Base-by-base conservation (phyloP, 1,139 yeast genomes). In the Lodderomyces jiufengensis region DNA sequence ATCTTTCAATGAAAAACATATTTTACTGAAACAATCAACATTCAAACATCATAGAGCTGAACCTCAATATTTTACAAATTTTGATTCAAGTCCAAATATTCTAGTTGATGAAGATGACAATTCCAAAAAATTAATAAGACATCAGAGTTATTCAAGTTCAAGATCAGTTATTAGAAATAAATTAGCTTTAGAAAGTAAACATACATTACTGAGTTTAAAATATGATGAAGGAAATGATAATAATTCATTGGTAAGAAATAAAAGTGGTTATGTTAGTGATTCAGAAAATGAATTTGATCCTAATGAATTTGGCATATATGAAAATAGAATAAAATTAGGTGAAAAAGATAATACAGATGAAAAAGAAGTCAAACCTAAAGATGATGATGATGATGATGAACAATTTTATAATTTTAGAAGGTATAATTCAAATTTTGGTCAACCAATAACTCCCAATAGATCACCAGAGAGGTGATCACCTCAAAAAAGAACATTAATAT, bases 221-320 rank as follows among this genome's bases (percentile, higher is more conserved):
- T 33, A 37, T 27, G 36, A 35, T n/a, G 31, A 24, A 6, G 31
- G 31, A 4, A 30, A 32, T 27, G 35, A 29, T 27, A 28, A 29
- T 10, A 26, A 30, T 22, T 41, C 45, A 5, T 38, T 45, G 10
- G 29, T 34, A 12, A 41, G 50, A 31, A 39, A 44, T 34, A 38
- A 32, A 12, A 49, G 54, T 40, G 55, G 54, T 10, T 49, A 51
- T 34, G 36, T 43, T 3, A 43, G 50, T 11, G 55, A 51, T 37
- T 43, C 47, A 18, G 55, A 51, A 29, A 36, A 43, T 21, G 52
- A 46, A 25, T 18, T 24, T 14, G 39, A 38, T 22, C 25, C 29
- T 6, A 21, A 27, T 24, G 40, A 36, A 15, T 24, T 25, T 24
- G 38, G 25, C 10, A 30, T 22, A 9, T 34, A 22, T 3, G 35